Conservation (phyloP, 176 grass and related monocot genomes). For the Raddia distichophylla region DNA sequence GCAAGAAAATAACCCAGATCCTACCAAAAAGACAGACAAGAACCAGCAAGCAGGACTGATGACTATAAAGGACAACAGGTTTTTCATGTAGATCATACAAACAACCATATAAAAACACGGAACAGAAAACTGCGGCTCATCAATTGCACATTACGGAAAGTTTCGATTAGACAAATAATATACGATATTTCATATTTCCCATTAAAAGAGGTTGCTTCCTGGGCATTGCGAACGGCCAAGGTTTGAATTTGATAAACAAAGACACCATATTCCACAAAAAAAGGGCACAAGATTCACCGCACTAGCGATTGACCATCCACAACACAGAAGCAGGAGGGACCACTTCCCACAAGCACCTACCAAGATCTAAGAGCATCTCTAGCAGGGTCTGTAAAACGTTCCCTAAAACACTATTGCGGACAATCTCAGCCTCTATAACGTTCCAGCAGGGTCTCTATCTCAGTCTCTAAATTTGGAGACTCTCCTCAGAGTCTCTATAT, state of each 20-base stretch:
- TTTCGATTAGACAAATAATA: neutral
- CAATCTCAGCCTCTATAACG: no score
- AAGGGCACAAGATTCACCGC: neutral
- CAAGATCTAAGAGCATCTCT: conserved; percentile 8
- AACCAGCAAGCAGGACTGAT: neutral
- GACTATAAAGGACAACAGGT: no score
- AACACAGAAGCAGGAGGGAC: neutral
- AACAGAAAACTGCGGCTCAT: neutral
- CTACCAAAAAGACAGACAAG: neutral
- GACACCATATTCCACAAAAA: neutral
- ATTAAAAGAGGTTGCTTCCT: conserved; percentile 2
- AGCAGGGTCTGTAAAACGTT: no score
- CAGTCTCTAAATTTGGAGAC: no score
- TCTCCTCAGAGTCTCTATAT: no score
- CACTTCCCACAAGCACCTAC: neutral
- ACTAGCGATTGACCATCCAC: neutral
- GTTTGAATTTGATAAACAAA: conserved; percentile 30
- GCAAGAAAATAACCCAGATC: neutral
- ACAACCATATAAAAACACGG: neutral
- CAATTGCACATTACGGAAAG: neutral
- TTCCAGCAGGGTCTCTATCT: no score
- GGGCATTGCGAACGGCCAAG: neutral
- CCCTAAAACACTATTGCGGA: no score
- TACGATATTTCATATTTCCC: neutral
- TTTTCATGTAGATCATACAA: neutral